Percentiles rank a stretch among this genome's conserved stretches.
phyloP scores from a whole-genome alignment of 805 yeast genomes.

The Candida hispaniensis region DNA sequence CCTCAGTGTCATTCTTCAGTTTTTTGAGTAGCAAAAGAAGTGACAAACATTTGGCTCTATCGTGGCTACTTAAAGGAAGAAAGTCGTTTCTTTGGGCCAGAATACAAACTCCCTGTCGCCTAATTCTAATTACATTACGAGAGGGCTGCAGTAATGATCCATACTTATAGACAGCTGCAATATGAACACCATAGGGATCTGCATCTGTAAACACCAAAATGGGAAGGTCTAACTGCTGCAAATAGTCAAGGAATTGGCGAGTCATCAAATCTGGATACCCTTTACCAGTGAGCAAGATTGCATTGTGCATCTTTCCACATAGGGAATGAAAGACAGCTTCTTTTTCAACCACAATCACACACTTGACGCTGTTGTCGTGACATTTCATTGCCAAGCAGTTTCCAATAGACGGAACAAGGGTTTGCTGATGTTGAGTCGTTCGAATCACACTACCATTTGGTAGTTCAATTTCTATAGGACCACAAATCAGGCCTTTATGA shows the following conservation, averaged over 20 bases:
- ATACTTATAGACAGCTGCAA: conserved; percentile 32
- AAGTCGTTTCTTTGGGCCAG: too few species aligned
- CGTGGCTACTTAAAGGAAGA: too few species aligned
- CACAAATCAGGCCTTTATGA: conserved; percentile 44
- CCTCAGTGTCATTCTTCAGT: too few species aligned
- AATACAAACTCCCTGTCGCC: too few species aligned
- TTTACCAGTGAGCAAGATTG: conserved; percentile 44
- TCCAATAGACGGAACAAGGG: not conserved
- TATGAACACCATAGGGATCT: conserved; percentile 54
- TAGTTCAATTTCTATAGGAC: not conserved
- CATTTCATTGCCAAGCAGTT: not conserved
- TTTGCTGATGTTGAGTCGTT: not conserved
- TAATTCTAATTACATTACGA: too few species aligned
- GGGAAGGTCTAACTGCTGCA: conserved; percentile 30
- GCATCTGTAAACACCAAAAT: conserved; percentile 46
- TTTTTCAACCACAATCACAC: conserved; percentile 40
- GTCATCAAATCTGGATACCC: conserved; percentile 59
- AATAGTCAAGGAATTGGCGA: conserved; percentile 31
- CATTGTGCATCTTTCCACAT: conserved; percentile 19
- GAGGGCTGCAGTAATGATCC: too few species aligned
- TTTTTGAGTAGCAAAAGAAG: too few species aligned
- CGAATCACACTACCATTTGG: not conserved
- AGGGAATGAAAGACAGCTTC: conserved; percentile 37
- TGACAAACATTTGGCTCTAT: too few species aligned
- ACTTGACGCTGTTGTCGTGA: too few species aligned